Evolutionary conservation across 2,329 filamentous ascomycete species (phyloP), one percentile per base, ranked within the genome.

Genomic region (Aspergillus cejpii): DNA sequence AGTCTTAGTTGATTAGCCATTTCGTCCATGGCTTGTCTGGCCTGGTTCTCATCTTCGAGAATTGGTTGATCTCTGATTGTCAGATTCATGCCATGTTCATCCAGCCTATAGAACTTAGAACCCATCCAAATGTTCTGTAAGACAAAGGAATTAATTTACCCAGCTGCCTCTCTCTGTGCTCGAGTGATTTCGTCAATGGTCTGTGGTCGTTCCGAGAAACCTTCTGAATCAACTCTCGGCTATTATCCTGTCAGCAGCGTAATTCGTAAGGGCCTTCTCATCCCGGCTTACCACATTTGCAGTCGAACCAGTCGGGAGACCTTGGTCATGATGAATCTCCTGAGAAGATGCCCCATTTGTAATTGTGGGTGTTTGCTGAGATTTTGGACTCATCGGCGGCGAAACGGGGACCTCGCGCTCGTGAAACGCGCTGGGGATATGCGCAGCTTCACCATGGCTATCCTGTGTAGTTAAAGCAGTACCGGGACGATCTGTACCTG

Each of bases 41-140:
- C 72, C 55, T 74, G 70, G 39, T 60, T 64, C 48, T 73, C 70
- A 54, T 74, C 71, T 58, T 75, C 72, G 19, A 69, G 66, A 37
- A 75, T 74, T 1, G 72, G 72, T 44, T 74, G 63, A 39, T 74
- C 71, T 24, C 72, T 63, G 38, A 75, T 75, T 11, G 67, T 72
- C 41, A 75, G 53, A 45, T 73, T 74, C 43, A 73, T 59, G 14
- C 66, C 62, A 7, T 66, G 58, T 27, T 73, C 71, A 28, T 74
- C 72, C 45, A 59, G 37, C 24, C 62, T 72, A 43, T 48, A 39
- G 12, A 40, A 38, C 39, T 29, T n/a, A 39, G 64, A 43, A 63
- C 49, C 38, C 12, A 27, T 10, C n/a, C 26, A 15, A 34, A 26
- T 5, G 10, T 19, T 26, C 42, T 29, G 17, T 27, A 37, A 14